These are phyloP conservation scores for Cystofilobasidium macerans DNA, from an alignment of 768 basidiomycete species.

Conservation along the genomic window DNA sequence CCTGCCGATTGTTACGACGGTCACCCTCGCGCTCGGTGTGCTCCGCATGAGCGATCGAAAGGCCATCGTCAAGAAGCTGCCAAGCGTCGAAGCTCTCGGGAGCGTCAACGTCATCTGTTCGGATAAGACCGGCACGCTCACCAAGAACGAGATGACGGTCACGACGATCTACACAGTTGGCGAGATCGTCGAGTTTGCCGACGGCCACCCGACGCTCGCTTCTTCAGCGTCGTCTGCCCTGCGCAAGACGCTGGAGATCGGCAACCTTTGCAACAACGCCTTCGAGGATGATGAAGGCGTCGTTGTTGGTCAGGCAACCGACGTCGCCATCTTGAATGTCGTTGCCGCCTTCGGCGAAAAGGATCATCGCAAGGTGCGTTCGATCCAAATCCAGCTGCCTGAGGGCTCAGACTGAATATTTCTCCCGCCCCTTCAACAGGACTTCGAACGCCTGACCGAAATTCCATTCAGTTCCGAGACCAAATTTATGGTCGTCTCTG, in stretches of 20 bases:
- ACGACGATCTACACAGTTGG: conserved; percentile 79
- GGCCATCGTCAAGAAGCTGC: conserved; percentile 92
- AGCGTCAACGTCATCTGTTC: conserved; percentile 96
- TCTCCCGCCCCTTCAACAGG: conserved; percentile 26
- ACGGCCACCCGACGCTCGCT: conserved; percentile 1
- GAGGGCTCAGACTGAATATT: too few relatives aligned
- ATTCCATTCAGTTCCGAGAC: conserved; percentile 84
- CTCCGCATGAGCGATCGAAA: conserved; percentile 86
- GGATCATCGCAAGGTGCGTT: conserved; percentile 48
- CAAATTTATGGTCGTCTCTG: conserved; percentile 85
- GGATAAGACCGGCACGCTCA: conserved; percentile 92
- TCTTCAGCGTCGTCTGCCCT: conserved; percentile 43
- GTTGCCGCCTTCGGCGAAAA: conserved; percentile 53
- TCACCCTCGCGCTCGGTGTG: conserved; percentile 87
- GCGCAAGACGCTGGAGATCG: conserved; percentile 64
- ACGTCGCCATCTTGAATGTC: conserved; percentile 79
- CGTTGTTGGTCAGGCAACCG: conserved; percentile 79
- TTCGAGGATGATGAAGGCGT: conserved; percentile 59
- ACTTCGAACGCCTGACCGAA: conserved; percentile 47
- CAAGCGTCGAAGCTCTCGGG: conserved; percentile 85
- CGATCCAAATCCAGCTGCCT: too few relatives aligned
- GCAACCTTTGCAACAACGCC: conserved; percentile 82
- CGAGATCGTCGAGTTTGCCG: conserved; percentile 58
- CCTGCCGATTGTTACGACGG: conserved; percentile 89
- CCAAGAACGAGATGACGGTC: conserved; percentile 91